These are phyloP conservation scores for Fusarium scirpi DNA, from an alignment of 2,329 filamentous ascomycete genomes.

Conservation along the genomic window DNA sequence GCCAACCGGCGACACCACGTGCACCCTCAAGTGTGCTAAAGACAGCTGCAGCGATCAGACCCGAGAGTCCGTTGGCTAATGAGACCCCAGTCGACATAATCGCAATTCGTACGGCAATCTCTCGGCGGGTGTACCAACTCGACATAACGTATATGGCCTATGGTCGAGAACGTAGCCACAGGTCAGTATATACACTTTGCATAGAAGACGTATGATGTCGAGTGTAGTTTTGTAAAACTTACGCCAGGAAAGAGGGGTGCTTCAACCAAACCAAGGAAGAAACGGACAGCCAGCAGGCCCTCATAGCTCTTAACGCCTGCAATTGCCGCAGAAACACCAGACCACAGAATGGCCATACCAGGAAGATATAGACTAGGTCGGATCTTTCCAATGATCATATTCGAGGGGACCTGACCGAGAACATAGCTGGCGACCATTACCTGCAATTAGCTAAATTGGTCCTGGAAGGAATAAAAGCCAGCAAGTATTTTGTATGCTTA, in stretches of 20 bases:
- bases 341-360: slow-evolving; percentile 39
- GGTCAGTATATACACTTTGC: too few species aligned
- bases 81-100: slow-evolving; percentile 21
- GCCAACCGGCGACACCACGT: slow-evolving; percentile 50
- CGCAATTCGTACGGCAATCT: slow-evolving; percentile 44
- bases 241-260: slow-evolving; percentile 38
- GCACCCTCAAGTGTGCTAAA: slow-evolving; percentile 39
- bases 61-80: slow-evolving; percentile 9
- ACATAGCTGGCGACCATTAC: slow-evolving; percentile 17
- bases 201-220: neutral
- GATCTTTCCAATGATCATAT: slow-evolving; percentile 32
- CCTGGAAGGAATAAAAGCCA: too few species aligned
- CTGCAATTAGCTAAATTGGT: too few species aligned
- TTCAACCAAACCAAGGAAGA: slow-evolving; percentile 42
- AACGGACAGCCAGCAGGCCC: slow-evolving; percentile 28
- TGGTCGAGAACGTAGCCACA: too few species aligned
- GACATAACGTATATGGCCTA: too few species aligned
- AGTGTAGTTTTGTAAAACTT: neutral
- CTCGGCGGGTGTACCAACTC: slow-evolving; percentile 44
- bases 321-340: slow-evolving; percentile 38
- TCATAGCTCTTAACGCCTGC: slow-evolving; percentile 25
- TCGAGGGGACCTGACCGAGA: slow-evolving; percentile 25
- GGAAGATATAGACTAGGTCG: slow-evolving; percentile 37
- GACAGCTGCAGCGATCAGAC: slow-evolving; percentile 40
- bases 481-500: too few species aligned